A percentile compares a stretch with the other conserved stretches of the same genome.
Evolutionary conservation across 139 green algal species (phyloP).

Genomic region (Chlamydomonas sphaeroides): DNA sequence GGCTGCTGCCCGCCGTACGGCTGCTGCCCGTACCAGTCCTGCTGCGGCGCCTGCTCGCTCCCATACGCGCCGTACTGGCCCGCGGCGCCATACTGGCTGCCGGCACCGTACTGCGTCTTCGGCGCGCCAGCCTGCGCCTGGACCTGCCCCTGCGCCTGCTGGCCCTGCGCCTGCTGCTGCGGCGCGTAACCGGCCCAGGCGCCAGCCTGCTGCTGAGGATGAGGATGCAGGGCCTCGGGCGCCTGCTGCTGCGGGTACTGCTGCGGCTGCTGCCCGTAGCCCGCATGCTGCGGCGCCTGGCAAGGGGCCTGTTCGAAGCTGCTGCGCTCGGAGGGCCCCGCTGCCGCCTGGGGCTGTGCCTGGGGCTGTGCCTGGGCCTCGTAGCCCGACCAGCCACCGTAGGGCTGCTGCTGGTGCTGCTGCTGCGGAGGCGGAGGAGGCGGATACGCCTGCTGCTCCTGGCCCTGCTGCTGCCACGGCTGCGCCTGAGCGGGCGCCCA

Average conservation of each 20-base stretch:
- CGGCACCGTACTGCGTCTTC: no score
- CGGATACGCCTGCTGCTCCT: background rate
- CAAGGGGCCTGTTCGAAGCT: no score
- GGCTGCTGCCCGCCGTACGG: background rate
- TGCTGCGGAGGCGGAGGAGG: background rate
- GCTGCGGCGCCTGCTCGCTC: background rate
- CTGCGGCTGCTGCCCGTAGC: background rate
- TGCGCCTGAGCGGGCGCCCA: no score
- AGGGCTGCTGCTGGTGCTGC: background rate
- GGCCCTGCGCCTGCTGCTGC: background rate
- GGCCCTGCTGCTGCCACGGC: no score
- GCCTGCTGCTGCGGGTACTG: background rate
- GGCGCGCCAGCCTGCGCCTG: no score
- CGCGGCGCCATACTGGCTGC: background rate
- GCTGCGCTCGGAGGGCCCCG: no score
- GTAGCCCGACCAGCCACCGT: background rate
- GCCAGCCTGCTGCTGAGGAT: background rate
- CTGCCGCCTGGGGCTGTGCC: no score
- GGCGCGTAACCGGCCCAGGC: no score
- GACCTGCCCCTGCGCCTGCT: background rate
- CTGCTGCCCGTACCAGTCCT: background rate
- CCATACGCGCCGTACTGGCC: constrained; percentile 4
- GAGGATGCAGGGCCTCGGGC: no score
- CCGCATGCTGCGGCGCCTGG: background rate
- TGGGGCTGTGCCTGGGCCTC: background rate